Evolutionary conservation across 2,329 filamentous ascomycete species (phyloP), one percentile per base, ranked within the genome.

Genomic region (Didymella sp.): DNA sequence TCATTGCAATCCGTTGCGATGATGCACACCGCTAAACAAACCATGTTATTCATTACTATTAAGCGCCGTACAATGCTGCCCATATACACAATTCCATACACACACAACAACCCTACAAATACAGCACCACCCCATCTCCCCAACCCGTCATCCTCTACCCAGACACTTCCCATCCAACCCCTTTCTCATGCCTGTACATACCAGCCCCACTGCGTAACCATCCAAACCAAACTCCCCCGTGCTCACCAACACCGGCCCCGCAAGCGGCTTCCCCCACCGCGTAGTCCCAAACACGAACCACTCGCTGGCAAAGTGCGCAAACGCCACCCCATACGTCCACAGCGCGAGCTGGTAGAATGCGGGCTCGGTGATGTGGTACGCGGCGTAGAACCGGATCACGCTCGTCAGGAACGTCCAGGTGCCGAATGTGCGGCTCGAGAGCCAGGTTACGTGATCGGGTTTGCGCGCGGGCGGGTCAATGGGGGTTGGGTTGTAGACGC

Each of bases 331-430:
- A 74, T 94, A 96, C 7, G 90, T 95, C 84, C 89, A 91, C 64
- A 95, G 79, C 15, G 89, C 89, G 56, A 97, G 81, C 74, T 95
- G 85, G 76, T 96, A 97, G 51, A 93, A 81, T 41, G 85, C 83
- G 1, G 85, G 84, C 59, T 91, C 83, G 63, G 86, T 81, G 61
- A 96, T 86, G 75, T 96, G 83, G 79, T 96, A 96, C 30, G 91
- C 90, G 4, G 91, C 91, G 72, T 96, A 96, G 64, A 92, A 79
- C 49, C 93, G 86, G 41, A 96, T 84, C 47, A 96, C 80, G 56
- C 87, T 85, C 6, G 89, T 88, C 56, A 96, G 81, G 56, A 94
- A 83, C 0, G 93, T 96, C 88, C 92, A 97, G 27, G 91, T 95
- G 51, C 90, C 92, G 75, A 96, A 96, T 19, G 91, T 87, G 62